Evolutionary conservation across 2,329 filamentous ascomycete genomes (phyloP), one percentile per base, ranked within the genome.

Genomic region (Fusarium euwallaceae): DNA sequence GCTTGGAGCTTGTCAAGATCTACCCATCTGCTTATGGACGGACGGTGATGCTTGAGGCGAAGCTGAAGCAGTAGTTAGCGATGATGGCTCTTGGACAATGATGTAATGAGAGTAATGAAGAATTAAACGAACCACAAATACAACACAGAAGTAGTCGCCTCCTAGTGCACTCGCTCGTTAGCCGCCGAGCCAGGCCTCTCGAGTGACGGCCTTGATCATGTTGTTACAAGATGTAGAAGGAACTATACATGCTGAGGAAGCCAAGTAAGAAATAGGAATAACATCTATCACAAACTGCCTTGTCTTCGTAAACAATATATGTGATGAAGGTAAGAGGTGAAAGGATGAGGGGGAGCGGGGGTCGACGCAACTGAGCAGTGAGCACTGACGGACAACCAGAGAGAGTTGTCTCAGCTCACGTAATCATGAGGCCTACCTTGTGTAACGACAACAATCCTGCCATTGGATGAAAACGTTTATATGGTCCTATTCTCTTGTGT

Each of bases 21-120:
- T 82, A 81, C 61, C 77, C 78, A 17, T 81, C 78, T 9, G 62
- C 62, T 1, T 75, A 80, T 36, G 80, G 80, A 4, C 75, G 75
- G n/a, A 82, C 81, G 6, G 79, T 75, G 11, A 81, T 82, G 77
- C 63, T 83, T 14, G 81, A 83, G 66, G 79, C 79, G 8, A 78
- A 72, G 10, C 61, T 82, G 17, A 78, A 76, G 53, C 51, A 53
- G 29, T n/a, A 70, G 22, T 58, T 37, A 37, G 20, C 17, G 14
- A 32, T 6, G 16, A 51, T 55, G 10, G 27, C 27, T 32, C 27
- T 32, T 55, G 48, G 27, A 20, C 4, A 20, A 55, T 32, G 48
- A 55, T 55, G 17, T 20, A 32, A 20, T 55, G 27, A 53, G 24
- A 32, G 48, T 55, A 55, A 55, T 55, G 27, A 55, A 32, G 14